Percentiles rank a stretch among this genome's conserved stretches.
phyloP scores from a whole-genome alignment of 495 filamentous ascomycete genomes.

The Amorphotheca resinae region DNA sequence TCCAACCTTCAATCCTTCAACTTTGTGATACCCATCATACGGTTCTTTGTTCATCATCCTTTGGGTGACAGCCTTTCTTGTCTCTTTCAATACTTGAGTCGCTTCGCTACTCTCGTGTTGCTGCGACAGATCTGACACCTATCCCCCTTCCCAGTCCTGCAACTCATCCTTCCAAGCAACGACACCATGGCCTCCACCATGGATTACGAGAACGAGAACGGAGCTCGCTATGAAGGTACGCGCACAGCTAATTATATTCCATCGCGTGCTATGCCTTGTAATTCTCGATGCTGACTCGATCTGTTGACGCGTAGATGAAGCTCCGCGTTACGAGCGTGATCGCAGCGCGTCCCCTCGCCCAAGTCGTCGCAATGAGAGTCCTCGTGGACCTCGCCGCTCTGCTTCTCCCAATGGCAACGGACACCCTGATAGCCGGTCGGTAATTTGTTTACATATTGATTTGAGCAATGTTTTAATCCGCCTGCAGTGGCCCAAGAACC shows the following conservation, averaged over 20 bases:
- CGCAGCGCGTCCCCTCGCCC: conserved; percentile 89
- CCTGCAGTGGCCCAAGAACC: conserved; percentile 34
- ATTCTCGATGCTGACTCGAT: conserved; percentile 24
- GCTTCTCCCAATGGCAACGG: conserved; percentile 57
- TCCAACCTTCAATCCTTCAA: not conserved
- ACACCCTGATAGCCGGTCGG: conserved; percentile 58
- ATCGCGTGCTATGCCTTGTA: conserved; percentile 8
- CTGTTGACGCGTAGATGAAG: conserved; percentile 46
- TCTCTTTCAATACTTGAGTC: conserved; percentile 17
- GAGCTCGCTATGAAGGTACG: conserved; percentile 71
- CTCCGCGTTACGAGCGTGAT: conserved; percentile 61
- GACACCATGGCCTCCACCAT: conserved; percentile 41
- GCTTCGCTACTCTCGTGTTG: conserved; percentile 4
- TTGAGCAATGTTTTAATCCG: no score
- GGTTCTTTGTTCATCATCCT: conserved; percentile 1
- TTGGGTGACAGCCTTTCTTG: conserved; percentile 1
- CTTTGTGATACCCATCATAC: conserved; percentile 5
- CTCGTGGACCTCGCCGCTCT: conserved; percentile 62
- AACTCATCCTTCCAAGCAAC: conserved; percentile 7
- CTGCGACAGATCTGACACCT: conserved; percentile 14
- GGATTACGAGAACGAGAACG: conserved; percentile 79
- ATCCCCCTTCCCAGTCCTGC: conserved; percentile 15
- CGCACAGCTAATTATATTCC: not conserved
- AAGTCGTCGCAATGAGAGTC: conserved; percentile 50
- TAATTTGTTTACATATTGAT: conserved; percentile 25